These are phyloP conservation scores for Casuarina equisetifolia DNA, from an alignment of 306 rosid species.

Conservation along the genomic window DNA sequence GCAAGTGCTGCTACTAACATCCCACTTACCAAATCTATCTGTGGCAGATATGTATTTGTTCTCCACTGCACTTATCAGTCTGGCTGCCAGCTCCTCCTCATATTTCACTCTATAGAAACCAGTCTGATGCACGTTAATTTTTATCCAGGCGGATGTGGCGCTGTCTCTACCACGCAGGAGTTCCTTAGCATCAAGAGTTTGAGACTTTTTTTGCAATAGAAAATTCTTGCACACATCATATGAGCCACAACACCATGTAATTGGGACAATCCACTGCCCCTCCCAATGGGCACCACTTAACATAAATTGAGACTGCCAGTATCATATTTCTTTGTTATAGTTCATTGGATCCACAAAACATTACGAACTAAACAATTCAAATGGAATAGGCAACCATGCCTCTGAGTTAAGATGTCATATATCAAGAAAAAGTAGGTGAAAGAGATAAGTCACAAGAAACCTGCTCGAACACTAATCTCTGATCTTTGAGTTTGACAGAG, in stretches of 20 bases:
- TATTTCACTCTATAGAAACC: conserved; percentile 97
- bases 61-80: conserved; percentile 74
- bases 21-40: conserved; percentile 75
- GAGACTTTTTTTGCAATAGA: conserved; percentile 61
- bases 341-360: neutral
- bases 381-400: neutral
- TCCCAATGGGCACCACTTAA: conserved; percentile 76
- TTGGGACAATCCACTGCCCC: conserved; percentile 87
- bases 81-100: conserved; percentile 69
- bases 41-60: conserved; percentile 65
- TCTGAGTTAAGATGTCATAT: neutral
- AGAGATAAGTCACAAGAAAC: conserved; percentile 41
- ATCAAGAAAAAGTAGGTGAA: neutral
- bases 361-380: conserved; percentile 6
- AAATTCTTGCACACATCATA: conserved; percentile 67
- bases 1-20: conserved; percentile 9
- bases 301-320: conserved; percentile 77
- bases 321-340: conserved; percentile 14
- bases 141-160: conserved; percentile 56
- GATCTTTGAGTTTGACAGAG: conserved; percentile 57
- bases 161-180: conserved; percentile 33
- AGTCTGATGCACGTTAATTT: conserved; percentile 88
- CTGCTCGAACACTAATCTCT: conserved; percentile 83
- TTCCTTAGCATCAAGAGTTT: conserved; percentile 54
- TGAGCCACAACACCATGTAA: conserved; percentile 72